These are phyloP conservation scores for Talaromyces borbonicus DNA, from an alignment of 495 filamentous ascomycete genomes.

Conservation along the genomic window DNA sequence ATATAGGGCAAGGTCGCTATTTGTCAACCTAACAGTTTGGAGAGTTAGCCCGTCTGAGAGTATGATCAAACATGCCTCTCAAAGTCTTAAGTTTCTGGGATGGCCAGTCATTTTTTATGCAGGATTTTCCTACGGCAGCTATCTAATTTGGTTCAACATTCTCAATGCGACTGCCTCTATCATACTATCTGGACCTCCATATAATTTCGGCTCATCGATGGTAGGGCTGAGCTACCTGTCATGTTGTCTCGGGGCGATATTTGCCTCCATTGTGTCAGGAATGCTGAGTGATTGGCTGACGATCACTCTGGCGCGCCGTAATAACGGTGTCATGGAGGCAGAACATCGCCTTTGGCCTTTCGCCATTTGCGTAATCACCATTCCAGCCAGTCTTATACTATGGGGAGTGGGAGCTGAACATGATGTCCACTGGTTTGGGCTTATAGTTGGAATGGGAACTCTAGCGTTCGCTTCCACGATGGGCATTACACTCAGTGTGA, in stretches of 20 bases:
- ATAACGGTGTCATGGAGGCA: conserved; percentile 52
- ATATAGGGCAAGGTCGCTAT: conserved; percentile 31
- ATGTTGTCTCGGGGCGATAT: conserved; percentile 43
- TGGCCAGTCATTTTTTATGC: conserved; percentile 59
- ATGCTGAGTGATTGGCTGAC: conserved; percentile 51
- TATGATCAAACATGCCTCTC: conserved; percentile 33
- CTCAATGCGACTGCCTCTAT: conserved; percentile 55
- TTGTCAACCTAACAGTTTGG: conserved; percentile 44
- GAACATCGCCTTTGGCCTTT: conserved; percentile 59
- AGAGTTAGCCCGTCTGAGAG: conserved; percentile 39
- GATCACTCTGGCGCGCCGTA: conserved; percentile 47
- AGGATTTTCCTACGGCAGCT: conserved; percentile 56
- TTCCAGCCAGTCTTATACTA: conserved; percentile 48
- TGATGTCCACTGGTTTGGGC: conserved; percentile 50
- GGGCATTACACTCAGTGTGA: conserved; percentile 49
- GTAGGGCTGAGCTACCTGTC: conserved; percentile 54
- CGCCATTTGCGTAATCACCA: conserved; percentile 38
- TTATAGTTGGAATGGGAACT: conserved; percentile 52
- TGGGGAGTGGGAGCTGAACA: conserved; percentile 63
- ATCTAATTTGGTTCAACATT: conserved; percentile 58
- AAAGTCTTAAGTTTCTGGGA: conserved; percentile 34
- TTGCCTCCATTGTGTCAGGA: conserved; percentile 42
- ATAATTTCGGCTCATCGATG: conserved; percentile 48
- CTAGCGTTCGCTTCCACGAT: conserved; percentile 48
- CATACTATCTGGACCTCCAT: conserved; percentile 46